Base-by-base conservation (phyloP, 139 green algal species). In the Mesotaenium endlicherianum region DNA sequence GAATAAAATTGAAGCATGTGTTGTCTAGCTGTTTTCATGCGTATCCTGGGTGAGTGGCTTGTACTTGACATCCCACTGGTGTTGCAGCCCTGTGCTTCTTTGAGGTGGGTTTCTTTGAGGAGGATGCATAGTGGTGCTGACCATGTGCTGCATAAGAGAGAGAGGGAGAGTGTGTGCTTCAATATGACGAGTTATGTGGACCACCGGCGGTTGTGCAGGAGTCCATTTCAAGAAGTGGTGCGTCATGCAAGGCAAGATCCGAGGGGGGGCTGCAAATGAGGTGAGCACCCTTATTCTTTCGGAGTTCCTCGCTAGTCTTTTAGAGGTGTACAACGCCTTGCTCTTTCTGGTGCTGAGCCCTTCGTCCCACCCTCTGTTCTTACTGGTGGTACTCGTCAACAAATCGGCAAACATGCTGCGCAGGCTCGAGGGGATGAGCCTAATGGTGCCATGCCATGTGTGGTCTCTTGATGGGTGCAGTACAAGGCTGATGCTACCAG, bases 201-300 rank as follows among this genome's bases (percentile, higher is more conserved):
- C 26, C 26, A 64, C 26, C 53, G 20, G 20, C 26, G 20, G 53
- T 20, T 64, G 20, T 64, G 53, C 38, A 39, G 64, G 64, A 11
- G 64, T 75, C 64, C 64, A 75, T 16, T 75, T 75, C 38, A 75
- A 75, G 38, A 75, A 75, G 64, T 75, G 11, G 11, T 75, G 8
- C 36, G 16, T 75, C 11, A 11, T 75, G 11, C 11, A 11, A 39
- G 64, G 64, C 36, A 75, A 75, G 64, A 75, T 75, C 14, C 64
- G 64, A 11, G 16, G 64, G 11, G 64, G 64, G 11, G 64, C 64
- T 16, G 11, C 16, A 16, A 39, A 11, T 39, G 64, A 75, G 64
- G 64, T 75, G 64, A 64, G 53, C 26, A 20, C 53, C 26, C 53
- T 64, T n/a, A n/a, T n/a, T n/a, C n/a, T n/a, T n/a, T n/a, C n/a